Base-by-base conservation (phyloP, 139 green algal species). In the Nannochloris sp. region DNA sequence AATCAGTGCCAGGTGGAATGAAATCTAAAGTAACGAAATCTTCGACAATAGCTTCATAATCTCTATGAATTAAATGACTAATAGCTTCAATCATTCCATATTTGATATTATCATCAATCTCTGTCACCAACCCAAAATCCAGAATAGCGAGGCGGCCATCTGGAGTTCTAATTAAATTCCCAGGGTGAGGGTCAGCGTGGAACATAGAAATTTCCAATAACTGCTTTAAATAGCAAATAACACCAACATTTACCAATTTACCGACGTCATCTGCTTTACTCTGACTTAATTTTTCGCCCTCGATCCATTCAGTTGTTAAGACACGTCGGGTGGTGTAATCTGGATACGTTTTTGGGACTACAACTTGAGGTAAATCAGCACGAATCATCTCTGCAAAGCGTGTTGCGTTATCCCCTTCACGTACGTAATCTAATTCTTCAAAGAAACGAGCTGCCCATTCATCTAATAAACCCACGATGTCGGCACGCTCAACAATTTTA, bases 11-110 rank as follows among this genome's bases (percentile, higher is more conserved):
- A 8, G 80, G 70, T 3, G 89, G 87, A 65, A 99, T 98, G 82
- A 99, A 99, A 64, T 97, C 81, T 39, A 99, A 84, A 0, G 92
- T 95, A 4, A 99, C 94, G 85, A 99, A 99, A 79, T 98, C 93
- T 73, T 89, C 70, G 14, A 92, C 87, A 62, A 97, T 97, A 24
- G 87, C 86, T 37, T 95, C 87, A 54, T 98, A 98, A 79, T 98
- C 93, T 19, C 93, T 77, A 81, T 99, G 94, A 60, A 99, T 96
- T 33, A 99, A 83, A 72, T 99, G 94, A 35, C 71, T 82, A 70
- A 99, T 97, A 14, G 94, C 94, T 70, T 99, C 94, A 34, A 99
- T 96, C 94, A 99, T 99, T 54, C 94, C 94, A 71, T 89, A 96
- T 74, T 95, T 96, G 79, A 96, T 90, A 67, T 95, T 72, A 45